phyloP scores from a whole-genome alignment of 2,329 filamentous ascomycete genomes.

The Xylaria multiplex region DNA sequence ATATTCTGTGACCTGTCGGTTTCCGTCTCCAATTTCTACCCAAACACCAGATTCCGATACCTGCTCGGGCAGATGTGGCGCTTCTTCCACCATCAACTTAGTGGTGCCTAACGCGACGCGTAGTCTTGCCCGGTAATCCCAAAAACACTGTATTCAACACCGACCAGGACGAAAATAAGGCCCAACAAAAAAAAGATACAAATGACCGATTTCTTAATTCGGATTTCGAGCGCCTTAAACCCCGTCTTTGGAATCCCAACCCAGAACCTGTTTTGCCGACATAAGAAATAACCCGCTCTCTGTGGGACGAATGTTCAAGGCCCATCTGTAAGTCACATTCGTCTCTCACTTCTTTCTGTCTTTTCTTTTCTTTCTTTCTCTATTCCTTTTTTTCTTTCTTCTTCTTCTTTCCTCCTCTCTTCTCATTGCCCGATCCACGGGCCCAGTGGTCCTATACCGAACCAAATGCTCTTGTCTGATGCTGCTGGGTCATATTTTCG shows the following conservation, averaged over 20 bases:
- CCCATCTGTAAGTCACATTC: conserved; percentile 32
- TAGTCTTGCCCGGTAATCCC: conserved; percentile 22
- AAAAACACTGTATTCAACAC: conserved; percentile 24
- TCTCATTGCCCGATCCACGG: conserved; percentile 20
- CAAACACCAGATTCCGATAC: conserved; percentile 24
- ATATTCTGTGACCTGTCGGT: conserved; percentile 19
- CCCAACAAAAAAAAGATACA: conserved; percentile 35
- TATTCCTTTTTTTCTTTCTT: neutral
- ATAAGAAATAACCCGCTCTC: conserved; percentile 32
- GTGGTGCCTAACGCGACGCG: conserved; percentile 32
- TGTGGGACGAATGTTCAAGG: conserved; percentile 26
- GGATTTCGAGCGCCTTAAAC: conserved; percentile 33
- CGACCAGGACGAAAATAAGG: conserved; percentile 15
- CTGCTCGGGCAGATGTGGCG: conserved; percentile 20
- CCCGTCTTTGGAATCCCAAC: conserved; percentile 31
- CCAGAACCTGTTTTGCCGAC: conserved; percentile 36
- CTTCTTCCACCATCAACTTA: conserved; percentile 18
- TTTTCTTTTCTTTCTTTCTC: conserved; percentile 25
- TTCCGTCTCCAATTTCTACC: conserved; percentile 32
- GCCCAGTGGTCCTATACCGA: conserved; percentile 45
- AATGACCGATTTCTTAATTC: conserved; percentile 42
- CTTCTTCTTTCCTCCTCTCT: neutral
- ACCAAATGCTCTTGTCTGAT: conserved; percentile 54
- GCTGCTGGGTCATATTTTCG: conserved; percentile 55
- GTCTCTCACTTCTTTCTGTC: conserved; percentile 29